These are phyloP conservation scores for Lophiotrema nucula DNA, from an alignment of 495 filamentous ascomycete species.

Conservation along the genomic window DNA sequence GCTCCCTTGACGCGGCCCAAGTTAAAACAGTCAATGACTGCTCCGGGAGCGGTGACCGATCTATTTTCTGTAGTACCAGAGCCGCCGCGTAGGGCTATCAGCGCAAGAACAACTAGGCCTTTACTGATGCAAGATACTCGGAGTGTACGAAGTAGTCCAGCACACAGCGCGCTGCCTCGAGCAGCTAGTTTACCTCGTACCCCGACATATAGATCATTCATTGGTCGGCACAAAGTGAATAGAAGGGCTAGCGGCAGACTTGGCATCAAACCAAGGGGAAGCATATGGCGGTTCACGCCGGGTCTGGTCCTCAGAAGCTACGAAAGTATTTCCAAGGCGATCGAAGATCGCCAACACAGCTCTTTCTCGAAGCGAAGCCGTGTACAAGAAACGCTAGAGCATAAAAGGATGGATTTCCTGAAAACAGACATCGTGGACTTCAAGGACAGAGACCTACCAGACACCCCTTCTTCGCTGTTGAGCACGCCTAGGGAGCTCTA, in stretches of 20 bases:
- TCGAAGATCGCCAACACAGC: background rate
- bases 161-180: background rate
- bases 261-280: conserved; percentile 11
- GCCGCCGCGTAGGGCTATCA: conserved; percentile 15
- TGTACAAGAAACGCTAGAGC: conserved; percentile 10
- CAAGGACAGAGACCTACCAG: conserved; percentile 10
- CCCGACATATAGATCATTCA: conserved; percentile 10
- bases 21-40: conserved; percentile 4
- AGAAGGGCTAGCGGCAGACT: conserved; percentile 6
- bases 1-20: too few relatives aligned
- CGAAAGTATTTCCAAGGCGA: background rate
- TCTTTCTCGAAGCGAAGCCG: conserved; percentile 13
- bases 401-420: conserved; percentile 5
- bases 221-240: conserved; percentile 11
- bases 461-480: conserved; percentile 15
- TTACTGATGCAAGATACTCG: background rate
- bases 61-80: background rate
- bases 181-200: background rate
- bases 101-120: conserved; percentile 11
- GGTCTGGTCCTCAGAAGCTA: background rate
- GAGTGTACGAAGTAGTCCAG: background rate
- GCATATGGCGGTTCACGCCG: conserved; percentile 10
- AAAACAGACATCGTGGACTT: conserved; percentile 23
- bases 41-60: conserved; percentile 4
- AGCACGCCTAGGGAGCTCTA: conserved; percentile 23